Conservation (phyloP, 495 filamentous ascomycete species). For the Neurospora cerealis region DNA sequence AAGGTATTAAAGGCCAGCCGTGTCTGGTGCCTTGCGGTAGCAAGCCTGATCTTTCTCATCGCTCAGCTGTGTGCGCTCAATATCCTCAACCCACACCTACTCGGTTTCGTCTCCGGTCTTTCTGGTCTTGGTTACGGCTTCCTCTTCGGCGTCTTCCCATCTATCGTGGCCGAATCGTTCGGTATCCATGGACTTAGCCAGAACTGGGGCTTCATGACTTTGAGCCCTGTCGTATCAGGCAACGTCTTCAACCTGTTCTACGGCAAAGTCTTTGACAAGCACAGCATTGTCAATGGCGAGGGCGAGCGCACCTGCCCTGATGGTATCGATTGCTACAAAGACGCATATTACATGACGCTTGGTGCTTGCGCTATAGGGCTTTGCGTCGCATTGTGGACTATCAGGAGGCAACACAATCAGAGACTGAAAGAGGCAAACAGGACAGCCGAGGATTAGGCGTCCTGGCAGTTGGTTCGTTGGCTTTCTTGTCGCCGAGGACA, state of each 20-base stretch:
- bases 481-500: not conserved
- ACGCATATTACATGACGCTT: slow-evolving; percentile 79
- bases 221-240: slow-evolving; percentile 73
- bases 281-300: slow-evolving; percentile 55
- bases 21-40: slow-evolving; percentile 79
- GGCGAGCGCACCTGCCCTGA: slow-evolving; percentile 69
- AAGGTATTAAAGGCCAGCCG: slow-evolving; percentile 70
- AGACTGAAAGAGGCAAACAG: slow-evolving; percentile 26
- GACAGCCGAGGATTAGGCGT: slow-evolving; percentile 20
- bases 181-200: slow-evolving; percentile 79
- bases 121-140: slow-evolving; percentile 90
- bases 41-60: slow-evolving; percentile 64
- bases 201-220: slow-evolving; percentile 92
- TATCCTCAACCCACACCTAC: slow-evolving; percentile 70
- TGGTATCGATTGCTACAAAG: slow-evolving; percentile 69
- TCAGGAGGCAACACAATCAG: slow-evolving; percentile 48
- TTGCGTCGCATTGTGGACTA: slow-evolving; percentile 61
- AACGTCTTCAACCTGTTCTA: slow-evolving; percentile 92
- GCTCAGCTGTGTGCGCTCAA: slow-evolving; percentile 72
- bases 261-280: slow-evolving; percentile 67
- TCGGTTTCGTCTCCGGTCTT: slow-evolving; percentile 68
- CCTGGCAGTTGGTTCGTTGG: not conserved
- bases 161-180: slow-evolving; percentile 84
- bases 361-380: slow-evolving; percentile 62
- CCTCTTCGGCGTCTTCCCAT: slow-evolving; percentile 89